These are phyloP conservation scores for Chlamydomonas sphaeroides DNA, from an alignment of 139 green algal genomes.

Conservation along the genomic window DNA sequence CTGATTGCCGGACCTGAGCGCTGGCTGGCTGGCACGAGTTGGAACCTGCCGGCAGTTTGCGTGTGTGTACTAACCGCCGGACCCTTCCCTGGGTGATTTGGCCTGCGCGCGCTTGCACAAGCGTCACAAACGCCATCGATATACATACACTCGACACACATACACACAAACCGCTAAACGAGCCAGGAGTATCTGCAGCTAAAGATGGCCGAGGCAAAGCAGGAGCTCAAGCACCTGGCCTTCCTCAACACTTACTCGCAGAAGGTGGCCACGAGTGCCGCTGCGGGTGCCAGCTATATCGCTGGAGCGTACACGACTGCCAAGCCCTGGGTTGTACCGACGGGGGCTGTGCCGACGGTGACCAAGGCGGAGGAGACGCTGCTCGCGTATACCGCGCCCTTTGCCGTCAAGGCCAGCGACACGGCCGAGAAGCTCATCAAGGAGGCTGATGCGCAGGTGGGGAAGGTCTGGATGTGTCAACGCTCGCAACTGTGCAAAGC, in stretches of 20 bases:
- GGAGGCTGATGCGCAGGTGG: slow-evolving; percentile 17
- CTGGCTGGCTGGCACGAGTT: too few relatives aligned
- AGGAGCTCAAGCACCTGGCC: slow-evolving; percentile 10
- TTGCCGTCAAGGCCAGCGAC: neutral
- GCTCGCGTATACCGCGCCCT: neutral
- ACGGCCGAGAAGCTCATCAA: slow-evolving; percentile 15
- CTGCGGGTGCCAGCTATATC: slow-evolving; percentile 6
- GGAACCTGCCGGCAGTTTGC: too few relatives aligned
- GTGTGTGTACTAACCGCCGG: too few relatives aligned
- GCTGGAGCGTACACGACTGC: neutral
- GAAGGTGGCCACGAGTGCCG: neutral
- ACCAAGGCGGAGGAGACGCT: slow-evolving; percentile 22
- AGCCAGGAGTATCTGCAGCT: neutral
- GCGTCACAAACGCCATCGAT: too few relatives aligned
- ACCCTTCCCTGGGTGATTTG: too few relatives aligned
- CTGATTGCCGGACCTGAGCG: too few relatives aligned
- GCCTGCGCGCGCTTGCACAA: too few relatives aligned
- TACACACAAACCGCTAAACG: neutral
- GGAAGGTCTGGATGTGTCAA: neutral
- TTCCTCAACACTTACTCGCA: slow-evolving; percentile 16
- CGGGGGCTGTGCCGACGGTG: neutral
- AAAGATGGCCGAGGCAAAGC: neutral
- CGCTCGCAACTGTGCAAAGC: neutral
- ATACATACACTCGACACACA: neutral
- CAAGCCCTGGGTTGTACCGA: neutral